A percentile compares a stretch with the other conserved stretches of the same genome.
Conservation (phyloP, 805 yeast species). For the Lipomyces starkeyi region DNA sequence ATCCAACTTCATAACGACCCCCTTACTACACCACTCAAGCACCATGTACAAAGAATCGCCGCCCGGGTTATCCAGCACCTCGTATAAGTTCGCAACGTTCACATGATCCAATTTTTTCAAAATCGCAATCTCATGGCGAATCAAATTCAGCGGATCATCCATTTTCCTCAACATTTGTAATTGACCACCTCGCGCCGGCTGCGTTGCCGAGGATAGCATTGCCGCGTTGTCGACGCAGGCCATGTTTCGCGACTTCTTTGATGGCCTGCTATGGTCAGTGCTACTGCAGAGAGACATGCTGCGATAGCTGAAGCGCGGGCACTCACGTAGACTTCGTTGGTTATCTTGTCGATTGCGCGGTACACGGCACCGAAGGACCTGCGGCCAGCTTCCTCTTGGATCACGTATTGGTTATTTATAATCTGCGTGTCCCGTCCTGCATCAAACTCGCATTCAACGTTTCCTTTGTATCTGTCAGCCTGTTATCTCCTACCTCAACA, state of each 20-base stretch:
- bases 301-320: no score
- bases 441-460: conserved; percentile 36
- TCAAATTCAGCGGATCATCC: conserved; percentile 40
- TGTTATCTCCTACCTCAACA: not conserved
- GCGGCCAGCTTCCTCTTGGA: conserved; percentile 78
- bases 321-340: conserved; percentile 55
- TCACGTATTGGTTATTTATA: conserved; percentile 57
- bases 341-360: conserved; percentile 72
- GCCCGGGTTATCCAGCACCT: conserved; percentile 62
- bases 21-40: conserved; percentile 73
- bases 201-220: conserved; percentile 41
- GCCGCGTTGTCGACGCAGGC: conserved; percentile 46
- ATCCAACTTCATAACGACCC: conserved; percentile 56
- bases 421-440: conserved; percentile 30
- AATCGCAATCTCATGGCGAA: conserved; percentile 69
- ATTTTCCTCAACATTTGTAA: conserved; percentile 12
- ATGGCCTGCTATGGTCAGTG: conserved; percentile 43
- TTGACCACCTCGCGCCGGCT: conserved; percentile 23
- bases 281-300: not conserved
- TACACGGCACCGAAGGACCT: conserved; percentile 92
- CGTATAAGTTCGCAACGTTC: conserved; percentile 68
- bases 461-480: conserved; percentile 24
- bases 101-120: conserved; percentile 80
- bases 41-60: conserved; percentile 69
- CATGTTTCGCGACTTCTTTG: conserved; percentile 50